Conservation (phyloP, 179 eudicot genomes). For the Nepenthes alata region DNA sequence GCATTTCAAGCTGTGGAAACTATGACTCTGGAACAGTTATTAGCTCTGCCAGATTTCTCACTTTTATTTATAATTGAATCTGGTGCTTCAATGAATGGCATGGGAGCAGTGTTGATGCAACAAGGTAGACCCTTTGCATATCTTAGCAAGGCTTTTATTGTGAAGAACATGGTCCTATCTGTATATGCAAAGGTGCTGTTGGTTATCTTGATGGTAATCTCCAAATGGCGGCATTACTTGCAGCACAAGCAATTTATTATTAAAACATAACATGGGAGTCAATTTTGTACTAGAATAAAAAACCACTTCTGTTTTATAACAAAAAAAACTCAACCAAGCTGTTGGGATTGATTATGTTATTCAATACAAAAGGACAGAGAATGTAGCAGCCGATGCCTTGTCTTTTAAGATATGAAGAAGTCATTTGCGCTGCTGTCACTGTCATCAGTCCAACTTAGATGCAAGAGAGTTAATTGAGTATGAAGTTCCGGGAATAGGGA, state of each 20-base stretch:
- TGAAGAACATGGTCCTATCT: neutral
- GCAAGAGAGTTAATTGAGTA: no score
- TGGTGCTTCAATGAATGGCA: neutral
- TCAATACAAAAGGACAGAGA: neutral
- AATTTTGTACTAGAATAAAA: no score
- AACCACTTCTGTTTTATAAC: neutral
- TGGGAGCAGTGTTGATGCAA: conserved; percentile 6
- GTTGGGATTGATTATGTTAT: neutral
- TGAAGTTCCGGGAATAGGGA: no score
- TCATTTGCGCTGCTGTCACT: no score
- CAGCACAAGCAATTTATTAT: neutral
- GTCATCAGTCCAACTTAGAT: no score
- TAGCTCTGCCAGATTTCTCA: conserved; percentile 2
- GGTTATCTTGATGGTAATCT: neutral
- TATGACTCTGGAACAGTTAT: neutral
- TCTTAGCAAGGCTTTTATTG: neutral
- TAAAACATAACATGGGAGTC: neutral
- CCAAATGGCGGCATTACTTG: conserved; percentile 5
- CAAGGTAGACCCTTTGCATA: conserved; percentile 1
- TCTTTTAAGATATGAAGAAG: no score
- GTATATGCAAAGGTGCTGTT: neutral
- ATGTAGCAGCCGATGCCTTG: no score
- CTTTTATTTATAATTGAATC: neutral
- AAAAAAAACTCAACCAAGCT: neutral
- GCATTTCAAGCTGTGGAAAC: neutral